These are phyloP conservation scores for Thermoascus crustaceus DNA, from an alignment of 2,329 filamentous ascomycete species.

Conservation along the genomic window DNA sequence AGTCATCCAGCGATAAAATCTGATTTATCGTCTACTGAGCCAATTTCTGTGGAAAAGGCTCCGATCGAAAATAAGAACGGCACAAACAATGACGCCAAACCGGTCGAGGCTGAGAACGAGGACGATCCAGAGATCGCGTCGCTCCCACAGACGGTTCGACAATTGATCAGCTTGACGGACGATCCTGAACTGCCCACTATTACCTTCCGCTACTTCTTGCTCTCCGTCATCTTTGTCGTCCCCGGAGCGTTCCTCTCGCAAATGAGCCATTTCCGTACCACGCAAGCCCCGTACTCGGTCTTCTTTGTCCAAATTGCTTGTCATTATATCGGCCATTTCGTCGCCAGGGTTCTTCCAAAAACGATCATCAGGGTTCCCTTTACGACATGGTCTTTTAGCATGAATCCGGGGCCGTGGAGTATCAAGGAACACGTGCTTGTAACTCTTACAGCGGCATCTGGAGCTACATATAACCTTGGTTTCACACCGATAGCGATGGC, in stretches of 20 bases:
- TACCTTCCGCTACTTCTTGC: constrained; percentile 53
- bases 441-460: constrained; percentile 47
- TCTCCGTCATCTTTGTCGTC: constrained; percentile 48
- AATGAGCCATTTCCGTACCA: constrained; percentile 51
- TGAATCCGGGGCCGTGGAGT: constrained; percentile 51
- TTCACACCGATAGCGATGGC: constrained; percentile 48
- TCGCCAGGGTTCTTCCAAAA: constrained; percentile 44
- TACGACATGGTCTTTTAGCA: constrained; percentile 41
- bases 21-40: no score
- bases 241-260: constrained; percentile 52
- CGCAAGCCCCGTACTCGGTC: constrained; percentile 50
- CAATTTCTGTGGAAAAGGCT: not conserved
- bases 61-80: not conserved
- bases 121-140: constrained; percentile 46
- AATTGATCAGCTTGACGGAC: constrained; percentile 50
- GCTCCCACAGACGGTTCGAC: constrained; percentile 48
- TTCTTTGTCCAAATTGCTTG: constrained; percentile 55
- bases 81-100: constrained; percentile 8
- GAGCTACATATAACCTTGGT: constrained; percentile 45
- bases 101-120: constrained; percentile 25
- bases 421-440: constrained; percentile 53
- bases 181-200: constrained; percentile 49
- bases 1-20: no score
- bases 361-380: constrained; percentile 42
- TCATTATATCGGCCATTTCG: constrained; percentile 46